Conservation (phyloP, 2,329 filamentous ascomycete species). For the Colletotrichum filicis region DNA sequence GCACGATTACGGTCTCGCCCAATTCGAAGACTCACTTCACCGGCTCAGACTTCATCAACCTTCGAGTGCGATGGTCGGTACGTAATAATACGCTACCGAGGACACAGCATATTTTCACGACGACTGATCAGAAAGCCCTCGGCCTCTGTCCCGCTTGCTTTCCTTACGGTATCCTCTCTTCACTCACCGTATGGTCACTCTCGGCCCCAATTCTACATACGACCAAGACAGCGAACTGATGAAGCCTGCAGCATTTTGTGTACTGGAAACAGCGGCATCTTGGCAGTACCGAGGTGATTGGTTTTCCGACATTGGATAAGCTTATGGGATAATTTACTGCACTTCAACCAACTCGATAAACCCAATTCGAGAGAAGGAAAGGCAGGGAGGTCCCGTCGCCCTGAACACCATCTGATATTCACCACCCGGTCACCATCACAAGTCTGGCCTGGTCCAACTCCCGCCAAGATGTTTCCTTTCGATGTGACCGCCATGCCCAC, state of each 20-base stretch:
- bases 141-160: no score
- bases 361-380: neutral
- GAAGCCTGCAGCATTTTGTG: neutral
- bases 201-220: neutral
- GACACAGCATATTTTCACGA: neutral
- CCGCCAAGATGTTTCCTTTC: conserved; percentile 63
- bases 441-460: neutral
- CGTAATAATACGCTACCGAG: neutral
- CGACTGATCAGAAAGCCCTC: neutral
- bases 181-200: no score
- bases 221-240: neutral
- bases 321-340: neutral
- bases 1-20: neutral
- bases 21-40: neutral
- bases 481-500: conserved; percentile 66
- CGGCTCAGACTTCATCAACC: neutral
- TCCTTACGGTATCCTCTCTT: no score
- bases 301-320: neutral
- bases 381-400: neutral
- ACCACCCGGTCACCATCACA: neutral
- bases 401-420: neutral
- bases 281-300: neutral
- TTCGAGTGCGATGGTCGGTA: neutral
- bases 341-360: neutral
- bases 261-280: neutral